Conservation (phyloP, 345 rosid species). For the Limnanthes douglasii region DNA sequence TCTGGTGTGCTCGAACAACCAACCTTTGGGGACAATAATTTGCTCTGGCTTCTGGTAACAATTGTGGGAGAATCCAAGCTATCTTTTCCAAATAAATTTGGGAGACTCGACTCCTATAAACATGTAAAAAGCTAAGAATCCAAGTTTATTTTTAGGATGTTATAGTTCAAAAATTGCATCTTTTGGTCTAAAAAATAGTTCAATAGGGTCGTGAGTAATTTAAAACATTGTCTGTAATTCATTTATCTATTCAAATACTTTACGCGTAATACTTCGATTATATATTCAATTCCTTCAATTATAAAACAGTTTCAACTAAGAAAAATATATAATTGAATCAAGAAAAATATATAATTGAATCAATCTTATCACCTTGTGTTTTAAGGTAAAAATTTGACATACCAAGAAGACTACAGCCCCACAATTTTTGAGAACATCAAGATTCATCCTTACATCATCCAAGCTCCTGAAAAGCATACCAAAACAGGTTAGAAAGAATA, state of each 20-base stretch:
- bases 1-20: no score
- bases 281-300: not conserved
- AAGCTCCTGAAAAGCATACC: conserved; percentile 53
- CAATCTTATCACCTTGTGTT: no score
- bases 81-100: conserved; percentile 28
- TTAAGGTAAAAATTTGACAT: no score
- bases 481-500: conserved; percentile 5
- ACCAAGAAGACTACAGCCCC: conserved; percentile 91
- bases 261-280: not conserved
- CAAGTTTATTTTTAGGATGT: conserved; percentile 1
- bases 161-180: no score
- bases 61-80: conserved; percentile 51
- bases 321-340: not conserved
- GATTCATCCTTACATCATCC: conserved; percentile 89
- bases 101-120: conserved; percentile 76
- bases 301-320: not conserved
- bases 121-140: no score
- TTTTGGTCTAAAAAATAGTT: no score
- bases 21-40: conserved; percentile 22
- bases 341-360: conserved; percentile 5
- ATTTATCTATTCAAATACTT: no score
- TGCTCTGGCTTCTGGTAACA: conserved; percentile 37
- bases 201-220: no score
- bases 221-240: not conserved
- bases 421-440: conserved; percentile 83